Conservation (phyloP, 176 grass and related monocot species). For the Eleusine indica region DNA sequence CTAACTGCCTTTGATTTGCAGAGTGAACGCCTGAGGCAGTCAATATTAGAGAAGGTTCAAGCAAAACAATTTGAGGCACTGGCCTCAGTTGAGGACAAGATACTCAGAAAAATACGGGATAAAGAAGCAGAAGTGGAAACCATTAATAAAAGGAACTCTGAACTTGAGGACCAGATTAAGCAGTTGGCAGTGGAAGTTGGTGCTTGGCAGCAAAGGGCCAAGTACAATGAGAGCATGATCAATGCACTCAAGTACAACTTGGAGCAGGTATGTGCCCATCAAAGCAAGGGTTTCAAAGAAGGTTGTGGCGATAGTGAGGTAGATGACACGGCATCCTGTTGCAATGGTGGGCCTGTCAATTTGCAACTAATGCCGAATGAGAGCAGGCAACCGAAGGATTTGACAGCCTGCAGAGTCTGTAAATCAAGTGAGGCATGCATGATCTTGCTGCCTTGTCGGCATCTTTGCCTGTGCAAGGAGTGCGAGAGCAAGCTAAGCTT, state of each 20-base stretch:
- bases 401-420: constrained; percentile 74
- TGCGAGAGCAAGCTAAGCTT: constrained; percentile 94
- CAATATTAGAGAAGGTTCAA: constrained; percentile 95
- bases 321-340: constrained; percentile 90
- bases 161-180: constrained; percentile 95
- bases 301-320: constrained; percentile 98
- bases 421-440: constrained; percentile 84
- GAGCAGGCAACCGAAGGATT: constrained; percentile 59
- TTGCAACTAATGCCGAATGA: constrained; percentile 70
- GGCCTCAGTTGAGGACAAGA: constrained; percentile 88
- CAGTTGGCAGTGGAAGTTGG: constrained; percentile 82
- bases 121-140: constrained; percentile 86
- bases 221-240: constrained; percentile 98
- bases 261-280: constrained; percentile 89
- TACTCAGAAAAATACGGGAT: constrained; percentile 79
- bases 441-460: constrained; percentile 92
- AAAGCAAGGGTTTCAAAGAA: constrained; percentile 93
- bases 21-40: constrained; percentile 89
- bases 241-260: constrained; percentile 92
- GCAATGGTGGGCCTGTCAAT: constrained; percentile 64
- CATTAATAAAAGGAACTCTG: constrained; percentile 83
- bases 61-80: constrained; percentile 87
- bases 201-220: constrained; percentile 94
- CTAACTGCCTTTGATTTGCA: constrained; percentile 37
- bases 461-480: constrained; percentile 96